These are phyloP conservation scores for Thielaviopsis populi DNA, from an alignment of 2,329 filamentous ascomycete genomes.

Conservation along the genomic window DNA sequence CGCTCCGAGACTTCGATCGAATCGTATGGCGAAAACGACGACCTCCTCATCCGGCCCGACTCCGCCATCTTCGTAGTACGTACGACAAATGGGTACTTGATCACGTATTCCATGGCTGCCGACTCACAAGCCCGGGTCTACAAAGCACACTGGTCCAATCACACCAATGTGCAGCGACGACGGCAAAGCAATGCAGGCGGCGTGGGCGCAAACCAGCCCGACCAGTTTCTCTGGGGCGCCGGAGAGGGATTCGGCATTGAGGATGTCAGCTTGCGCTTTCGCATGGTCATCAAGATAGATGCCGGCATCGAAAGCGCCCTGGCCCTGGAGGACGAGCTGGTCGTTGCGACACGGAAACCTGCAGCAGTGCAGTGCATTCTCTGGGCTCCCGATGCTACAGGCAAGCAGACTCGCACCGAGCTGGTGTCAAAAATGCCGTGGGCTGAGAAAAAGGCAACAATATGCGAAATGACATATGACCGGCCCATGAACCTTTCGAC, in stretches of 20 bases:
- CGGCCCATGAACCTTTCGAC: conserved; percentile 90
- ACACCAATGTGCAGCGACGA: conserved; percentile 46
- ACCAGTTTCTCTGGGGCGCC: conserved; percentile 54
- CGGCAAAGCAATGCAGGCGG: conserved; percentile 46
- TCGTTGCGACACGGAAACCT: conserved; percentile 82
- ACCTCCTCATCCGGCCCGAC: conserved; percentile 77
- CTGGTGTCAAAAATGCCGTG: conserved; percentile 75
- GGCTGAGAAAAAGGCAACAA: conserved; percentile 60
- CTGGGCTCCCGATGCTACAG: conserved; percentile 72
- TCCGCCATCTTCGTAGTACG: conserved; percentile 84
- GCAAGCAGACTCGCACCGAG: conserved; percentile 80
- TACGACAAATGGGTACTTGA: conserved; percentile 71
- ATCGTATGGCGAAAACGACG: conserved; percentile 72
- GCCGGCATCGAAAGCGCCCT: conserved; percentile 80
- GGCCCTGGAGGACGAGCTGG: conserved; percentile 79
- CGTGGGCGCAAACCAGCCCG: conserved; percentile 38
- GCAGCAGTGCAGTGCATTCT: conserved; percentile 93
- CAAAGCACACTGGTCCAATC: conserved; percentile 61
- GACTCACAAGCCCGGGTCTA: conserved; percentile 75
- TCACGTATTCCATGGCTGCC: conserved; percentile 83
- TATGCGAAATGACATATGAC: conserved; percentile 82
- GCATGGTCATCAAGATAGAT: conserved; percentile 96
- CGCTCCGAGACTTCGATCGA: conserved; percentile 66
- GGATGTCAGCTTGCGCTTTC: conserved; percentile 81
- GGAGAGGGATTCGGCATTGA: conserved; percentile 71